These are phyloP conservation scores for Clarireedia hainanense DNA, from an alignment of 2,329 filamentous ascomycete genomes.

Conservation along the genomic window DNA sequence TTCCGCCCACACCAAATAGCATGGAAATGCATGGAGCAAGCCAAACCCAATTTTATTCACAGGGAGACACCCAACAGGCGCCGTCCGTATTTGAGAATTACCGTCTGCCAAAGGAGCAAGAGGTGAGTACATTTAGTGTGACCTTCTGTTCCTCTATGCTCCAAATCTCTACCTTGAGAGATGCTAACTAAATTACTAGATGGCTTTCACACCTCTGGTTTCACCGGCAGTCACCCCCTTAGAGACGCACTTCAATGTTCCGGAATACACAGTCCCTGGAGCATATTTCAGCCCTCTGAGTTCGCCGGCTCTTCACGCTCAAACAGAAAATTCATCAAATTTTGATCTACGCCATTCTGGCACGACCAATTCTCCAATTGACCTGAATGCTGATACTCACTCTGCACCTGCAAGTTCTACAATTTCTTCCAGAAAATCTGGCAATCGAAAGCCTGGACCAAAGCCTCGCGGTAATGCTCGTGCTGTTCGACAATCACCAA, in stretches of 20 bases:
- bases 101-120: constrained; percentile 59
- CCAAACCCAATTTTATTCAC: constrained; percentile 50
- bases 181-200: constrained; percentile 34
- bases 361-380: constrained; percentile 27
- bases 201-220: constrained; percentile 72
- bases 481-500: constrained; percentile 32
- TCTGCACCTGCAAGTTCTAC: constrained; percentile 20
- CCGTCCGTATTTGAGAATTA: constrained; percentile 55
- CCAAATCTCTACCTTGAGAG: not conserved
- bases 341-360: constrained; percentile 34
- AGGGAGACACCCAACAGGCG: constrained; percentile 41
- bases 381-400: constrained; percentile 24
- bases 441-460: constrained; percentile 8
- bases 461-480: constrained; percentile 24
- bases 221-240: constrained; percentile 79
- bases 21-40: constrained; percentile 61
- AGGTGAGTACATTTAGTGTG: constrained; percentile 38
- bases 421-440: constrained; percentile 18
- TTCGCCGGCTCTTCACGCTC: constrained; percentile 70
- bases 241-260: constrained; percentile 56
- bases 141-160: not conserved
- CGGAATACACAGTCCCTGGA: constrained; percentile 50
- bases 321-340: constrained; percentile 43
- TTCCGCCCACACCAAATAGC: constrained; percentile 75
- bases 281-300: constrained; percentile 79